Conservation (phyloP, 1,139 yeast species). For the Yarrowia galli region DNA sequence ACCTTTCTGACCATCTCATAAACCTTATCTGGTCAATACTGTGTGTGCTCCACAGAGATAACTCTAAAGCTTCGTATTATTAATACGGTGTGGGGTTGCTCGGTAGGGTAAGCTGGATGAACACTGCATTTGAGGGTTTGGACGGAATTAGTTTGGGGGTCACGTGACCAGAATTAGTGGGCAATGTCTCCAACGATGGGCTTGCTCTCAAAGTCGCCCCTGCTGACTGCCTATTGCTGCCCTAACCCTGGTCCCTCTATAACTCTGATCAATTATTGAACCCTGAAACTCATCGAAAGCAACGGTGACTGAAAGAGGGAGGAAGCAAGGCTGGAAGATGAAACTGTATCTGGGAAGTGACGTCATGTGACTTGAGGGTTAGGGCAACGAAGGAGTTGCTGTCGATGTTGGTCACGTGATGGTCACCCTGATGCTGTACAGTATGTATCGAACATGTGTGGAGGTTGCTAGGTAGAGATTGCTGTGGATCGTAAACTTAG, state of each 20-base stretch:
- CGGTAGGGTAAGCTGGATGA: slow-evolving; percentile 19
- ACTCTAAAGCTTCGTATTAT: slow-evolving; percentile 24
- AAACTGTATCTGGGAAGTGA: not conserved
- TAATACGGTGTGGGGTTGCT: slow-evolving; percentile 27
- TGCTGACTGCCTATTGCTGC: not conserved
- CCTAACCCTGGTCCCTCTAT: too few species aligned
- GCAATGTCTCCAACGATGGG: not conserved
- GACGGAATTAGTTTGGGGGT: not conserved
- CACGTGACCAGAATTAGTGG: not conserved
- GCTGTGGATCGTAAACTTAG: too few species aligned
- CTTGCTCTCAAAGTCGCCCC: not conserved
- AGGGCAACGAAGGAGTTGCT: not conserved
- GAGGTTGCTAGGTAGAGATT: too few species aligned
- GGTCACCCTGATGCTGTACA: too few species aligned
- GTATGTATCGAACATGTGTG: too few species aligned
- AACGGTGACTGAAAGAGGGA: too few species aligned
- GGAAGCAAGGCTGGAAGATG: too few species aligned
- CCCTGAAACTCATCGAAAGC: slow-evolving; percentile 6
- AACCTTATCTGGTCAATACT: not conserved
- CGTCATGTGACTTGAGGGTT: not conserved
- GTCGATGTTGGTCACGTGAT: too few species aligned
- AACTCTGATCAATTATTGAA: not conserved
- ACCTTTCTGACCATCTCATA: not conserved
- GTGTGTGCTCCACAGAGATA: slow-evolving; percentile 22
- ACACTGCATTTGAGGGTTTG: not conserved